Percentiles rank a stretch among this genome's conserved stretches.
Conservation (phyloP, 2,329 filamentous ascomycete genomes). For the Alternaria brassicae region DNA sequence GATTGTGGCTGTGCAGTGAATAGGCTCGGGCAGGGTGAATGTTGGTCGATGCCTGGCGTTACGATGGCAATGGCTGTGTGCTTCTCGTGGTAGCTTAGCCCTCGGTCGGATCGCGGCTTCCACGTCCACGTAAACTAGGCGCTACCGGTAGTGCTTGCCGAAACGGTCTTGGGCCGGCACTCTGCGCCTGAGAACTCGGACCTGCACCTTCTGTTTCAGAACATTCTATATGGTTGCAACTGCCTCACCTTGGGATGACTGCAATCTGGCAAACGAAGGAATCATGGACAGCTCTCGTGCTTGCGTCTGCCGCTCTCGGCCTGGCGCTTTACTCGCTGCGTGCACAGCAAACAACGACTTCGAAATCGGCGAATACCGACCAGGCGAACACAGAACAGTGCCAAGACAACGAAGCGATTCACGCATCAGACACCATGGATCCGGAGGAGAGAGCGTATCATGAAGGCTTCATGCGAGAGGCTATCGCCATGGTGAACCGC, state of each 20-base stretch:
- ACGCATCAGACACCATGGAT: slow-evolving; percentile 38
- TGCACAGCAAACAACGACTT: slow-evolving; percentile 18
- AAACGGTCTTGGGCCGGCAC: slow-evolving; percentile 31
- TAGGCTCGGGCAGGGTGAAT: slow-evolving; percentile 6
- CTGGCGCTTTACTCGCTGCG: slow-evolving; percentile 28
- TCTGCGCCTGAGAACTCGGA: slow-evolving; percentile 25
- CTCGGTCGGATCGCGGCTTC: slow-evolving; percentile 36
- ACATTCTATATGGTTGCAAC: slow-evolving; percentile 20
- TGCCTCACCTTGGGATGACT: slow-evolving; percentile 26
- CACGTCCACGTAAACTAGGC: slow-evolving; percentile 44
- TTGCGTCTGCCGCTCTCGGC: slow-evolving; percentile 31
- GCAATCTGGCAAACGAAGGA: slow-evolving; percentile 19
- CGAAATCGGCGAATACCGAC: slow-evolving; percentile 16
- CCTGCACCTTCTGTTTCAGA: slow-evolving; percentile 31
- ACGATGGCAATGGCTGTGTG: slow-evolving; percentile 18
- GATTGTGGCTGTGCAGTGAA: slow-evolving; percentile 40
- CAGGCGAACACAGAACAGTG: slow-evolving; percentile 25
- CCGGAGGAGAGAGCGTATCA: slow-evolving; percentile 56
- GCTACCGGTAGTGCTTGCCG: slow-evolving; percentile 36
- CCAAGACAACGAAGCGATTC: slow-evolving; percentile 39
- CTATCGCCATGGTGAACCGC: slow-evolving; percentile 76
- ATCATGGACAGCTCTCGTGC: slow-evolving; percentile 29
- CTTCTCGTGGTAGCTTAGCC: slow-evolving; percentile 20
- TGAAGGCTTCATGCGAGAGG: slow-evolving; percentile 79
- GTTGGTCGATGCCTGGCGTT: slow-evolving; percentile 34